Evolutionary conservation across 495 filamentous ascomycete genomes (phyloP).

Genomic region (Beverwykella pulmonaria): DNA sequence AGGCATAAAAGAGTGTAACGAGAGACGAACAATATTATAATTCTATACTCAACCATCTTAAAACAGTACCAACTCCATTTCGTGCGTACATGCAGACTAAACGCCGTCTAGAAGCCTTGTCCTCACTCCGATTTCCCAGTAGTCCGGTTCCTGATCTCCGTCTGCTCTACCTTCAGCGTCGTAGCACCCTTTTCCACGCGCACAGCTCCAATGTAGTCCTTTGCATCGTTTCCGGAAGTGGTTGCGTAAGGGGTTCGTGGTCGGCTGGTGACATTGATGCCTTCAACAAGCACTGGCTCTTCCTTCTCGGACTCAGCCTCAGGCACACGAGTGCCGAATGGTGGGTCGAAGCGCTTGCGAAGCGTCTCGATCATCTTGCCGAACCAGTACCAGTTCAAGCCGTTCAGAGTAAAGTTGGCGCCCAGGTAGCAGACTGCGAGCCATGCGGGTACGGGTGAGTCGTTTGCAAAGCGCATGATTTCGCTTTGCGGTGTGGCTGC

Average conservation of each 20-base stretch:
- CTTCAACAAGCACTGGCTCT: slow-evolving; percentile 37
- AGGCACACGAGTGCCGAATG: slow-evolving; percentile 45
- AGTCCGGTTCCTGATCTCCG: slow-evolving; percentile 32
- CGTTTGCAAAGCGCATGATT: slow-evolving; percentile 56
- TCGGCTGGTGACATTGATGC: slow-evolving; percentile 30
- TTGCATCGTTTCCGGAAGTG: not conserved
- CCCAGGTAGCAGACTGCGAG: slow-evolving; percentile 73
- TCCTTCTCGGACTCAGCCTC: slow-evolving; percentile 12
- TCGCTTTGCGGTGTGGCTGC: slow-evolving; percentile 38
- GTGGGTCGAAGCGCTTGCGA: slow-evolving; percentile 81
- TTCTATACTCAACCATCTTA: too few relatives aligned
- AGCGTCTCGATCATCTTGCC: slow-evolving; percentile 94
- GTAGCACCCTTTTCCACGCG: slow-evolving; percentile 13
- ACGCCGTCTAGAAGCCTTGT: not conserved
- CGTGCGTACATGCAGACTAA: not conserved
- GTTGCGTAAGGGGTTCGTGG: not conserved
- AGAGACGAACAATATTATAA: too few relatives aligned
- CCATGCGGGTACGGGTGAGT: slow-evolving; percentile 71
- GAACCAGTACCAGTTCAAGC: slow-evolving; percentile 95
- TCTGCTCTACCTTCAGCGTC: slow-evolving; percentile 34
- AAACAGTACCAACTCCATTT: too few relatives aligned
- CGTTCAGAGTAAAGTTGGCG: slow-evolving; percentile 79
- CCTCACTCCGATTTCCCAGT: not conserved
- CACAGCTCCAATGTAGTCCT: slow-evolving; percentile 9
- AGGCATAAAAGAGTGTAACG: too few relatives aligned